These are phyloP conservation scores for Solanum chiquidenum DNA, from an alignment of 257 asterid species.

Conservation along the genomic window DNA sequence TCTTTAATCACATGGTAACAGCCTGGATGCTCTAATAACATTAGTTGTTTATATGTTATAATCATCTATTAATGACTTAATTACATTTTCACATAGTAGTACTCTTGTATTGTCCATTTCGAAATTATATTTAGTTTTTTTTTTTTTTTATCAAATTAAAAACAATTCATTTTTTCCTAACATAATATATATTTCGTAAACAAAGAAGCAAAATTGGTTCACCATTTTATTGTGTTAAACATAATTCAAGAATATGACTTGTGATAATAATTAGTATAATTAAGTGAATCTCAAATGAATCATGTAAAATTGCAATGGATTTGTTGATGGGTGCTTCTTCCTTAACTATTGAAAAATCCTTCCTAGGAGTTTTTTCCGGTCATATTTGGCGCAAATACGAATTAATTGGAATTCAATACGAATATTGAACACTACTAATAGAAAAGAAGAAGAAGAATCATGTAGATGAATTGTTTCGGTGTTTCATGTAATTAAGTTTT, in stretches of 20 bases:
- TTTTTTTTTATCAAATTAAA: not conserved
- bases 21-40: not conserved
- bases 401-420: not conserved
- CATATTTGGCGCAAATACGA: not conserved
- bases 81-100: not conserved
- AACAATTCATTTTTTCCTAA: not conserved
- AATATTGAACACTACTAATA: rapidly evolving
- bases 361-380: not conserved
- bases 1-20: not conserved
- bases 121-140: not conserved
- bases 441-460: not conserved
- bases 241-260: not conserved
- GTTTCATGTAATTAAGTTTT: not conserved
- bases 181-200: not conserved
- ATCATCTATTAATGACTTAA: not conserved
- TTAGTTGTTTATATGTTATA: not conserved
- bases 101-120: not conserved
- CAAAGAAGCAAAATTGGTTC: not conserved
- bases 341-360: not conserved
- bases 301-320: not conserved
- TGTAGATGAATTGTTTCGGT: not conserved
- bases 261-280: not conserved
- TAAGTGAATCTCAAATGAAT: not conserved
- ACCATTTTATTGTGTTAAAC: not conserved
- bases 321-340: not conserved